phyloP scores from a whole-genome alignment of 148 eudicot genomes.

The Talinum fruticosum region DNA sequence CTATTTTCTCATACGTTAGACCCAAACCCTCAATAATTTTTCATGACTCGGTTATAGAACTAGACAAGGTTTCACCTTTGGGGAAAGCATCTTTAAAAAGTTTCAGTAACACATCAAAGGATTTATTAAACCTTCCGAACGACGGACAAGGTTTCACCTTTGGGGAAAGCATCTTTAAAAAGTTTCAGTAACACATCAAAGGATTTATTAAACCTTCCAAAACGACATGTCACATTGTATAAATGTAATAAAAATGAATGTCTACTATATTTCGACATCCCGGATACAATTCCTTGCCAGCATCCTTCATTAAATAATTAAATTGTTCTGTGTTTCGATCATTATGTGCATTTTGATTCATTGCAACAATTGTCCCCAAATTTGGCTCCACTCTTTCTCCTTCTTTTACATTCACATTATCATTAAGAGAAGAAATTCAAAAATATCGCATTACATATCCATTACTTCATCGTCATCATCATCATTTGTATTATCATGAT shows the following conservation, averaged over 20 bases:
- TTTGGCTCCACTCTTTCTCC: not conserved
- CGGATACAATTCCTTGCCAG: not conserved
- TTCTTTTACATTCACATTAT: not conserved
- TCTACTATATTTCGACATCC: not conserved
- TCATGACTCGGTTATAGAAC: too few relatives aligned
- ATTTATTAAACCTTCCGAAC: not conserved
- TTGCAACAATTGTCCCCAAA: not conserved
- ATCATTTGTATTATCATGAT: not conserved
- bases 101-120: not conserved
- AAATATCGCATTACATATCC: too few relatives aligned
- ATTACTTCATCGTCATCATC: too few relatives aligned
- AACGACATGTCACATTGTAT: too few relatives aligned
- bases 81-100: too few relatives aligned
- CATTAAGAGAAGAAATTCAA: too few relatives aligned
- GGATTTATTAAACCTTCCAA: not conserved
- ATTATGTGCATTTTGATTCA: not conserved
- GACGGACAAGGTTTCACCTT: too few relatives aligned
- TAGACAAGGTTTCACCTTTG: too few relatives aligned
- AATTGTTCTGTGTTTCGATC: not conserved
- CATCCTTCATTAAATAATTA: not conserved
- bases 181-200: not conserved
- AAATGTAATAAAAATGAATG: not conserved
- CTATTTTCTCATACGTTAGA: too few relatives aligned
- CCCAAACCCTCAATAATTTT: too few relatives aligned
- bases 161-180: too few relatives aligned